Evolutionary conservation across 2,329 filamentous ascomycete species (phyloP).

Genomic region (Juglanconis oblonga): DNA sequence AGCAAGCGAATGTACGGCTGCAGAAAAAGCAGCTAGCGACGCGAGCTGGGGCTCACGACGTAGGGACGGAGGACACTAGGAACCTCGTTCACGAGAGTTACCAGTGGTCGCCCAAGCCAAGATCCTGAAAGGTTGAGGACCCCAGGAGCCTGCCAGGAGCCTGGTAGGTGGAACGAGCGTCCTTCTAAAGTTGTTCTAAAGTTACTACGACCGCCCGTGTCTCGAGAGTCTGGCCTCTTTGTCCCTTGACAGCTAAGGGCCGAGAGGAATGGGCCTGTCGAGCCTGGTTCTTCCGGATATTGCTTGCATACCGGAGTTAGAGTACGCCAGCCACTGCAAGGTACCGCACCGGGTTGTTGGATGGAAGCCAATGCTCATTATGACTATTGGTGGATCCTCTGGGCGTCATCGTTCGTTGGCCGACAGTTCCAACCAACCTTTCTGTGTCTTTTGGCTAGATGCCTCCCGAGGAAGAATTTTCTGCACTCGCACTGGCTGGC

Average conservation of each 20-base stretch:
- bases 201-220: background rate
- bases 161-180: background rate
- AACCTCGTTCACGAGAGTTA: background rate
- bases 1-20: slow-evolving; percentile 17
- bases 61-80: background rate
- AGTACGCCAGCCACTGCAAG: slow-evolving; percentile 12
- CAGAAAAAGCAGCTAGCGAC: slow-evolving; percentile 11
- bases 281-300: slow-evolving; percentile 3
- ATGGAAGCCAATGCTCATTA: background rate
- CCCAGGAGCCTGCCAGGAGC: background rate
- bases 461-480: too few relatives aligned
- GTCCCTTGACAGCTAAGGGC: slow-evolving; percentile 16
- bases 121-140: background rate
- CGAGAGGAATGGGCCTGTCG: slow-evolving; percentile 11
- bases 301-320: slow-evolving; percentile 11
- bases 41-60: background rate
- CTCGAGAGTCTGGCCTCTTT: slow-evolving; percentile 2
- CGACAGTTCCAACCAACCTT: background rate
- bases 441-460: too few relatives aligned
- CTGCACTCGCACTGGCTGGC: too few relatives aligned
- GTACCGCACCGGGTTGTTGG: background rate
- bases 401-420: background rate
- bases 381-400: too few relatives aligned
- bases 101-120: background rate
- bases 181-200: background rate